phyloP scores from a whole-genome alignment of 805 yeast species.

The Saccharomyces mikatae region DNA sequence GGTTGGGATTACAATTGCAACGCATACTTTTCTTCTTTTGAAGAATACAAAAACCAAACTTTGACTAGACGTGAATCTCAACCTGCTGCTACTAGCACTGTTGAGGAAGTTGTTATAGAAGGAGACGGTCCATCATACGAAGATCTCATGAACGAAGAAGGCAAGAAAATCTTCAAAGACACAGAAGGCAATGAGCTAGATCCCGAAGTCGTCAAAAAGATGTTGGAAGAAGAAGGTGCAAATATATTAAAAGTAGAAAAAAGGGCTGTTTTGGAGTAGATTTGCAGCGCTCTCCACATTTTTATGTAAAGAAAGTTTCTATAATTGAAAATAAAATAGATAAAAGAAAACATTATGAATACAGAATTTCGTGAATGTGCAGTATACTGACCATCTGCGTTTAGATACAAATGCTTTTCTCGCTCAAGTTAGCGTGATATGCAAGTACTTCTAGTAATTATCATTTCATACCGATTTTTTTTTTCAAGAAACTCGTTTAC shows the following conservation, averaged over 20 bases:
- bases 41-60: conserved; percentile 18
- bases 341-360: neutral
- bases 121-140: conserved; percentile 11
- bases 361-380: neutral
- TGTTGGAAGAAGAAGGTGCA: conserved; percentile 24
- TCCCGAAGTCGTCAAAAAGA: conserved; percentile 25
- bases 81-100: conserved; percentile 5
- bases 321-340: neutral
- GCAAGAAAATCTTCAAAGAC: conserved; percentile 31
- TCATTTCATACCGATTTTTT: neutral
- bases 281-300: neutral
- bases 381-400: neutral
- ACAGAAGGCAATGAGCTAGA: conserved; percentile 32
- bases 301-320: neutral
- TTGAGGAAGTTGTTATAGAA: conserved; percentile 4
- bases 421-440: neutral
- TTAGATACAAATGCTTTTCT: neutral
- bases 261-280: neutral
- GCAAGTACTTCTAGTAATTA: neutral
- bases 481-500: neutral
- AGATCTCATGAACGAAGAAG: conserved; percentile 20
- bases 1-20: conserved; percentile 90
- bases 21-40: conserved; percentile 34
- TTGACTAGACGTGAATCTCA: conserved; percentile 3
- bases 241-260: neutral